These are phyloP conservation scores for Nadsonia fulvescens DNA, from an alignment of 805 yeast genomes.

Conservation along the genomic window DNA sequence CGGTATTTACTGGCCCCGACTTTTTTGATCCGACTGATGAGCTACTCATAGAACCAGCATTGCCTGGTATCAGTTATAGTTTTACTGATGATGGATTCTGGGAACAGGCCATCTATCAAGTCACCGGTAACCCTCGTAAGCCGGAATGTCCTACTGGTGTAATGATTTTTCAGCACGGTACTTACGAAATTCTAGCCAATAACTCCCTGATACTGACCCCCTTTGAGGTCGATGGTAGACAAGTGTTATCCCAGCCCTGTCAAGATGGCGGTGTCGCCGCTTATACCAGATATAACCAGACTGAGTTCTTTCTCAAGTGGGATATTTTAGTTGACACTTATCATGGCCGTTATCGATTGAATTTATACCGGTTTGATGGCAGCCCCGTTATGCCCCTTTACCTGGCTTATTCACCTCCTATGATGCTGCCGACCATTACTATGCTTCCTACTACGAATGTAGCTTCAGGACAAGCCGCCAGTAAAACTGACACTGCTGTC, in stretches of 20 bases:
- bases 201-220: conserved; percentile 61
- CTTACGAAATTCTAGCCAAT: conserved; percentile 38
- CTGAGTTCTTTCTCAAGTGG: conserved; percentile 39
- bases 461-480: no score
- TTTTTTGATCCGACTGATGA: conserved; percentile 95
- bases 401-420: conserved; percentile 82
- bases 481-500: no score
- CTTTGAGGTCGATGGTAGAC: conserved; percentile 79
- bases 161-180: conserved; percentile 79
- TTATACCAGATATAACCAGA: conserved; percentile 59
- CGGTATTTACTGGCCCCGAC: conserved; percentile 87
- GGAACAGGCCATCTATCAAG: conserved; percentile 79
- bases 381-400: conserved; percentile 66
- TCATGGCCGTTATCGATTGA: conserved; percentile 66
- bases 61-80: conserved; percentile 86
- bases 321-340: conserved; percentile 42
- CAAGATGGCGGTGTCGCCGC: conserved; percentile 21
- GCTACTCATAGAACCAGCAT: conserved; percentile 80
- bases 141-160: conserved; percentile 77
- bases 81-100: conserved; percentile 84
- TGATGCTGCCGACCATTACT: conserved; percentile 88
- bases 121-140: conserved; percentile 27
- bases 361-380: conserved; percentile 55
- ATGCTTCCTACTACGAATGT: conserved; percentile 60
- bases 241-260: conserved; percentile 78